A percentile compares a stretch with the other conserved stretches of the same genome.
Conservation (phyloP, 192 early-diverging fungal species). For the Hyaloraphidium curvatum region DNA sequence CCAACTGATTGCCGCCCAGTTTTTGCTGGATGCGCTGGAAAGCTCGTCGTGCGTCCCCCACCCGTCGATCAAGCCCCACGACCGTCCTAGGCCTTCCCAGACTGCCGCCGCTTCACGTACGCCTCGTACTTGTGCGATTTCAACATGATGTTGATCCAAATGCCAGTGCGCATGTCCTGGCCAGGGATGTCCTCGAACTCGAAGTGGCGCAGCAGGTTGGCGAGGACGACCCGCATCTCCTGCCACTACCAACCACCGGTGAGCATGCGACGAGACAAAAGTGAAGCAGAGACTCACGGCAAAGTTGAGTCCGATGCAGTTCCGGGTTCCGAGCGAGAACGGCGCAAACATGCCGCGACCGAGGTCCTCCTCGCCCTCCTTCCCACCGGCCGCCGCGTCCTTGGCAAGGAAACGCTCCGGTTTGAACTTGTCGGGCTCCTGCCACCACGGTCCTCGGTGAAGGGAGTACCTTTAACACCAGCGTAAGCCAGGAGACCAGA, state of each 20-base stretch:
- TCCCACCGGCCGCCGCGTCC: background rate
- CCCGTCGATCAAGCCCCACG: no score
- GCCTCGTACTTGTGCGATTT: background rate
- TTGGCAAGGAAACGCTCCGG: background rate
- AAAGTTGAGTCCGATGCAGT: slow-evolving; percentile 1
- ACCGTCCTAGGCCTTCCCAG: no score
- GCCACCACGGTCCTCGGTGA: slow-evolving; percentile 2
- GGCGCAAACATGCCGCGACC: background rate
- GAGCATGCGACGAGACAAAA: no score
- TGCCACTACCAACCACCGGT: no score
- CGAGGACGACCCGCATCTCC: background rate
- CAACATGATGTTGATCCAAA: background rate
- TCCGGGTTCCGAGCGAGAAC: slow-evolving; percentile 1
- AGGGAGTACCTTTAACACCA: background rate
- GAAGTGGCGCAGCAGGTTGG: background rate
- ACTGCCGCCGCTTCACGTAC: background rate
- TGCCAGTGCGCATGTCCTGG: background rate
- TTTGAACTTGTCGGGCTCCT: background rate
- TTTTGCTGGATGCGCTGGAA: no score
- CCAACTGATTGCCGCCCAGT: no score
- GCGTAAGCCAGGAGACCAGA: background rate
- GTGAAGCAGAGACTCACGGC: no score
- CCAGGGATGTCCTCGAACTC: slow-evolving; percentile 4
- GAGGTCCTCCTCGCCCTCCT: background rate
- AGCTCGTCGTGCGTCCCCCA: no score